These are phyloP conservation scores for Extremus antarcticus DNA, from an alignment of 495 filamentous ascomycete species.

Conservation along the genomic window DNA sequence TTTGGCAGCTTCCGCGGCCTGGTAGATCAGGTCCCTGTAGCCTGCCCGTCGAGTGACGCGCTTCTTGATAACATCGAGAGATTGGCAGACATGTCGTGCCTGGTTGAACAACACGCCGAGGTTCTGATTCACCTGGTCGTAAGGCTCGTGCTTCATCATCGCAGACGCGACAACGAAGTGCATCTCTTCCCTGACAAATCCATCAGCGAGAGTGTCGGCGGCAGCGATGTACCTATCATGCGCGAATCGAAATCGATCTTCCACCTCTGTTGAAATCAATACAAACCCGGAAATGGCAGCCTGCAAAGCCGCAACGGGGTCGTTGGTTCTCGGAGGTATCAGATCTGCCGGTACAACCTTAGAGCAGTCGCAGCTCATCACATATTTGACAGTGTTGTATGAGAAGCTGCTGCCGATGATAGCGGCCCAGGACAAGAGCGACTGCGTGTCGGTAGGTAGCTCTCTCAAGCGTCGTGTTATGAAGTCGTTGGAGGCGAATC, in stretches of 20 bases:
- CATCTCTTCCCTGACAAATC: conserved; percentile 59
- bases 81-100: conserved; percentile 58
- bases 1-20: conserved; percentile 62
- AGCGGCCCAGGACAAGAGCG: conserved; percentile 79
- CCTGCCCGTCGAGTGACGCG: conserved; percentile 46
- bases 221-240: conserved; percentile 78
- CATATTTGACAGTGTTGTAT: conserved; percentile 65
- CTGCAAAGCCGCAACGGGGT: conserved; percentile 66
- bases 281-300: conserved; percentile 66
- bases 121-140: conserved; percentile 33
- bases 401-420: conserved; percentile 70
- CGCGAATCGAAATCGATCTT: conserved; percentile 65
- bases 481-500: conserved; percentile 69
- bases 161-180: conserved; percentile 76
- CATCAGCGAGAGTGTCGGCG: conserved; percentile 56
- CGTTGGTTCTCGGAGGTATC: conserved; percentile 27
- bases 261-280: conserved; percentile 60
- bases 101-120: conserved; percentile 12
- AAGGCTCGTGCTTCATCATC: conserved; percentile 56
- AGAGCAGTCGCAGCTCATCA: conserved; percentile 48
- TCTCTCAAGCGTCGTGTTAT: conserved; percentile 66
- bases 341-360: conserved; percentile 10
- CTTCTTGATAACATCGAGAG: conserved; percentile 58
- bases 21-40: conserved; percentile 63
- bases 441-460: conserved; percentile 55